Evolutionary conservation across 2,329 filamentous ascomycete species (phyloP).

Genomic region (Tolypocladium tropicale): DNA sequence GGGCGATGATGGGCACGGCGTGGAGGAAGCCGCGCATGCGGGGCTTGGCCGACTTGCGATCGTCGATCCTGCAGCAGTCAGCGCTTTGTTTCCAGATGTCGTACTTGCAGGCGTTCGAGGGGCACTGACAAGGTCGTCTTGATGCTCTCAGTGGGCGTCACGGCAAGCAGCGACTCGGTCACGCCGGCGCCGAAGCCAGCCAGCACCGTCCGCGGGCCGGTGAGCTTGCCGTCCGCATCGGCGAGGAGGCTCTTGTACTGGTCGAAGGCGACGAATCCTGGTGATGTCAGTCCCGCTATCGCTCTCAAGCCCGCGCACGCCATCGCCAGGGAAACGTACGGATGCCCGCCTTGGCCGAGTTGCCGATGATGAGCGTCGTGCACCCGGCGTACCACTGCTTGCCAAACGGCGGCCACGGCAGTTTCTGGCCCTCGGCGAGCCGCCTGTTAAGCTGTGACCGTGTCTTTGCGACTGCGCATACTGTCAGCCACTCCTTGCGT

Average conservation of each 20-base stretch:
- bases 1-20: conserved; percentile 75
- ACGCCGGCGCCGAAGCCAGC: conserved; percentile 92
- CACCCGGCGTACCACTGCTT: conserved; percentile 95
- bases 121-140: conserved; percentile 73
- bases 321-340: conserved; percentile 44
- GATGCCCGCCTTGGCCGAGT: conserved; percentile 92
- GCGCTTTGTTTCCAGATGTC: neutral
- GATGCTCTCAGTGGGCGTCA: conserved; percentile 95
- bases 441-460: conserved; percentile 84
- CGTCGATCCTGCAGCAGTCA: conserved; percentile 62
- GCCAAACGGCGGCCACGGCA: conserved; percentile 92
- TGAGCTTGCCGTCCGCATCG: conserved; percentile 79
- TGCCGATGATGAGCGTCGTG: conserved; percentile 92
- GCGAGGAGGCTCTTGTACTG: conserved; percentile 78
- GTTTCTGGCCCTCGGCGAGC: conserved; percentile 70
- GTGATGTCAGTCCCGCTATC: conserved; percentile 3
- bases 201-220: conserved; percentile 80
- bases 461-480: conserved; percentile 72
- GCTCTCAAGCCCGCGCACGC: neutral
- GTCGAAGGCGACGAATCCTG: conserved; percentile 83
- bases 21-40: conserved; percentile 88
- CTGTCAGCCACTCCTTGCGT: neutral
- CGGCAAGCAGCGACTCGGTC: conserved; percentile 84
- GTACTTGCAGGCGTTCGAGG: neutral
- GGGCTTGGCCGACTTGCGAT: conserved; percentile 76